Conservation (phyloP, 805 yeast species). For the Starmerella geochares region DNA sequence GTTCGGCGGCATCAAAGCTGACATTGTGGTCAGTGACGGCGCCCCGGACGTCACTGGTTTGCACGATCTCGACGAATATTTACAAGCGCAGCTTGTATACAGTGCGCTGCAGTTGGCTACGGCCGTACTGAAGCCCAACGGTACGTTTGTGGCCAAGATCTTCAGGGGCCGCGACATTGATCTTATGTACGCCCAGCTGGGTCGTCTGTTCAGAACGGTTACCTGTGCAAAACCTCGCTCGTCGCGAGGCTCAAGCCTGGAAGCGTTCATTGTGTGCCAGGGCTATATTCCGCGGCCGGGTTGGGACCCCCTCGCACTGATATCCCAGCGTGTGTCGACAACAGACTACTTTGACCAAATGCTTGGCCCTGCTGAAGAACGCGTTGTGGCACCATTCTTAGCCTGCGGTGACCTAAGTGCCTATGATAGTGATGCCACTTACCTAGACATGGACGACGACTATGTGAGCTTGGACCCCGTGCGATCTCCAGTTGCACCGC, state of each 20-base stretch:
- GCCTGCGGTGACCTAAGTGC: slow-evolving; percentile 90
- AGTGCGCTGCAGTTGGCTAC: slow-evolving; percentile 89
- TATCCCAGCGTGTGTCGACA: slow-evolving; percentile 40
- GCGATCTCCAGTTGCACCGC: slow-evolving; percentile 93
- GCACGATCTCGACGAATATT: slow-evolving; percentile 92
- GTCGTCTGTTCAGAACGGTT: slow-evolving; percentile 73
- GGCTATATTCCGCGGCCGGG: slow-evolving; percentile 76
- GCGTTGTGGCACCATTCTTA: slow-evolving; percentile 77
- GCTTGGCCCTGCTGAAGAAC: slow-evolving; percentile 47
- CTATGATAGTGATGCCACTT: slow-evolving; percentile 93
- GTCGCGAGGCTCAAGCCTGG: slow-evolving; percentile 87
- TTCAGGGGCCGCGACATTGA: slow-evolving; percentile 95
- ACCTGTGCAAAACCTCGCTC: slow-evolving; percentile 95
- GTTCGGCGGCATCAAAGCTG: slow-evolving; percentile 89
- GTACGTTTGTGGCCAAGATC: slow-evolving; percentile 89
- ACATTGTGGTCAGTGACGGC: slow-evolving; percentile 92
- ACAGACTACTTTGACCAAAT: slow-evolving; percentile 67
- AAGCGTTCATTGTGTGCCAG: slow-evolving; percentile 84
- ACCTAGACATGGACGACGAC: slow-evolving; percentile 40
- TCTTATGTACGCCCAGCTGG: slow-evolving; percentile 81
- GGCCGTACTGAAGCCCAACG: slow-evolving; percentile 78
- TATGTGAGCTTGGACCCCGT: slow-evolving; percentile 68
- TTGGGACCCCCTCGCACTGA: slow-evolving; percentile 54
- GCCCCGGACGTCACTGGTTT: slow-evolving; percentile 98
- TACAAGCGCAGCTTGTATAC: slow-evolving; percentile 86